Evolutionary conservation across 768 basidiomycete species (phyloP), one percentile per base, ranked within the genome.

Genomic region (Agrocybe chaxingu): DNA sequence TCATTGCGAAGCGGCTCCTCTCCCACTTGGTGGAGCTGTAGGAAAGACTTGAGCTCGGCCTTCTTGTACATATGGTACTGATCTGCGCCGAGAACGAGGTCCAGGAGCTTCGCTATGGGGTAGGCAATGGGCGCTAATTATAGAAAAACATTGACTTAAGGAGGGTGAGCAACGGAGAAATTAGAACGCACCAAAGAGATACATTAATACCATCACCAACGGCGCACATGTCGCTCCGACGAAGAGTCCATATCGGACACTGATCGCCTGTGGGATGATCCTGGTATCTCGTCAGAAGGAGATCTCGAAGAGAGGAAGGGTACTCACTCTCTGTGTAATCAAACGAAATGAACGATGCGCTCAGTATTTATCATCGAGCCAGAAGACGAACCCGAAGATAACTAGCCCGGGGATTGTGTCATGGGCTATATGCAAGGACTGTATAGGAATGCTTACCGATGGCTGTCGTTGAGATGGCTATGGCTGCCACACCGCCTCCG

Each of bases 191-290:
- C 77, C 65, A 31, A 78, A 68, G 35, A 89, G 59, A 61, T 81
- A 86, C 88, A 93, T 92, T 57, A 92, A 71, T 6, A 61, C 62
- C 7, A 86, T 73, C 4, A 93, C 90, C 50, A 91, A 76, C 0
- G 88, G 89, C 0, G 87, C 83, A 51, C 89, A 90, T 18, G 70
- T 75, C 0, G 91, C 90, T 7, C 92, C 92, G 48, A 95, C 85
- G 2, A 78, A 67, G 13, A 93, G 80, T 47, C 92, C 92, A 62
- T 91, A 86, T 19, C 89, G 78, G 7, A 88, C 87, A 57, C 84
- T 83, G 24, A 87, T 65, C 2, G 84, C 80, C 72, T 90, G 88
- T 7, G 87, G 87, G 53, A 89, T 81, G 19, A 81, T 69, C 59
- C 77, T 80, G 42, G 8, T 9, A 31, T 5, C 3, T 4, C 11